Percentiles rank a stretch among this genome's conserved stretches.
Conservation (phyloP, 1,284 basidiomycete genomes). For the Amylostereum chailletii region DNA sequence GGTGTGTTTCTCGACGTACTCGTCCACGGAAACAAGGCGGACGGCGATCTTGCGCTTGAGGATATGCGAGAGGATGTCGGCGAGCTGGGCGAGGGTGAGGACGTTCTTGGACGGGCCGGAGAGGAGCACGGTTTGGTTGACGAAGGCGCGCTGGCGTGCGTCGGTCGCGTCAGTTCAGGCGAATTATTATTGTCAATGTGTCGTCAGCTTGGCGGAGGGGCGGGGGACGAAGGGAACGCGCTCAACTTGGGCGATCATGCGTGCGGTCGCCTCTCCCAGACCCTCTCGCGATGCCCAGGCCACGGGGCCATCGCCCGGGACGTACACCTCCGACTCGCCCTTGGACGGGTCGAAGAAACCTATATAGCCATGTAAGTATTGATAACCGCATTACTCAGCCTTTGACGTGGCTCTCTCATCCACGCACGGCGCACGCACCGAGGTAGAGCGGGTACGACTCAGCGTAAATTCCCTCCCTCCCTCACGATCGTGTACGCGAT, state of each 20-base stretch:
- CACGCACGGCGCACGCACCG: constrained; percentile 9
- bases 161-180: too few species aligned
- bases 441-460: constrained; percentile 29
- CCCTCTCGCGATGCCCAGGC: constrained; percentile 24
- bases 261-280: constrained; percentile 25
- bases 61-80: constrained; percentile 13
- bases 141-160: constrained; percentile 15
- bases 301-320: constrained; percentile 19
- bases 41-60: constrained; percentile 15
- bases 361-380: neutral
- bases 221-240: neutral
- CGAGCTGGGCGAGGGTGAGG: constrained; percentile 18
- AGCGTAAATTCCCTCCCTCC: constrained; percentile 29
- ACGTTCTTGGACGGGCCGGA: constrained; percentile 16
- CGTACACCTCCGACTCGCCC: constrained; percentile 4
- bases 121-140: constrained; percentile 20
- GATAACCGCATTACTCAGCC: neutral
- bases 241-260: constrained; percentile 18
- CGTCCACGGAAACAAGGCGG: constrained; percentile 18
- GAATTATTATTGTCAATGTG: too few species aligned
- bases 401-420: too few species aligned
- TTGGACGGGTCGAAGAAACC: constrained; percentile 7
- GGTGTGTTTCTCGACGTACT: constrained; percentile 14
- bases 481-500: constrained; percentile 27
- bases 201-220: too few species aligned